Conservation (phyloP, 768 basidiomycete species). For the Lactarius evosmus region DNA sequence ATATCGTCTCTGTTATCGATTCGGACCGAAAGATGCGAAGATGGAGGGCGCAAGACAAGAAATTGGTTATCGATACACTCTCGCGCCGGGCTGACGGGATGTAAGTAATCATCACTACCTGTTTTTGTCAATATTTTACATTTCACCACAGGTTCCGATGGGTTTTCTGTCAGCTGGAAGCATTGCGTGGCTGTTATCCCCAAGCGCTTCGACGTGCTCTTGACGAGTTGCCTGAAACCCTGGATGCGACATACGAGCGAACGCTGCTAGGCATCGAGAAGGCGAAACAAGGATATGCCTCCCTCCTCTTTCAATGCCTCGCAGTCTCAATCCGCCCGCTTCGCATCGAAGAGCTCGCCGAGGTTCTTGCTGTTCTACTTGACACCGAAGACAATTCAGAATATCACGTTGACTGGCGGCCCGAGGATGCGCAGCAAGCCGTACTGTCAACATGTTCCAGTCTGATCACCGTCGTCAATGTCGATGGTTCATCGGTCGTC, state of each 20-base stretch:
- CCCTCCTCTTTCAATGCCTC: background rate
- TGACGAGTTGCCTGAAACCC: background rate
- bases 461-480: background rate
- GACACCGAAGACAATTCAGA: background rate
- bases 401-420: background rate
- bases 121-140: too few relatives aligned
- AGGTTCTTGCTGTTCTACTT: constrained; percentile 9
- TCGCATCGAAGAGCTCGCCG: constrained; percentile 13
- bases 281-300: constrained; percentile 1
- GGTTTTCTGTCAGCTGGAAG: constrained; percentile 13
- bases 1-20: background rate
- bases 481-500: background rate
- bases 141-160: constrained; percentile 8
- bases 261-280: constrained; percentile 4
- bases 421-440: background rate
- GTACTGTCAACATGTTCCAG: background rate
- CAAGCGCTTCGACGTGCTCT: background rate
- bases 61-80: constrained; percentile 5
- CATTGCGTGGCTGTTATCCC: constrained; percentile 1
- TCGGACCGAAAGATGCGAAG: background rate
- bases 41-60: constrained; percentile 10
- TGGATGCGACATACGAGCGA: constrained; percentile 13
- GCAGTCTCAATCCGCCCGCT: constrained; percentile 4
- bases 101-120: background rate
- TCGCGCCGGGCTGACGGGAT: constrained; percentile 9